Base-by-base conservation (phyloP, 352 stramenopile species). In the Pythium rishiriense region DNA sequence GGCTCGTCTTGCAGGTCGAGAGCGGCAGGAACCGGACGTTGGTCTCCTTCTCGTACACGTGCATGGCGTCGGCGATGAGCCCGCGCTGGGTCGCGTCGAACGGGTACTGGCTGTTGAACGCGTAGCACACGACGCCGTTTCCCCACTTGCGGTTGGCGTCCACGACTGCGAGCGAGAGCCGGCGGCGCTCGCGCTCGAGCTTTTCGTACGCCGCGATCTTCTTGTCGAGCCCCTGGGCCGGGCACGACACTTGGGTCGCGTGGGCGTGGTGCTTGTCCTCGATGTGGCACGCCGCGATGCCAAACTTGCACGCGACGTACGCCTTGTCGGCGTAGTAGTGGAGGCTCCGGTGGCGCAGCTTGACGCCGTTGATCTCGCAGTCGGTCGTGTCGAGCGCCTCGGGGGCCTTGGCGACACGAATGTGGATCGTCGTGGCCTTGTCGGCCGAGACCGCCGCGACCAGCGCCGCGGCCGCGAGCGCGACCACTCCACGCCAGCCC, bases 1-100 rank as follows among this genome's bases (percentile, higher is more conserved):
- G 67, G 45, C 84, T 80, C 53, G 62, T 65, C 58, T 82, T 63
- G 58, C 84, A 93, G 50, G 69, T 78, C 17, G 37, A 62, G 10
- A 75, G 73, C 1, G 76, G 73, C 28, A 93, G 64, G 73, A 93
- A 93, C 4, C 85, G 85, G 4, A 93, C 75, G 62, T 90, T 92
- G 9, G 85, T 92, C 62, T 75, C 72, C 22, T 72, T 69, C 60
- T 91, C 78, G 43, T 84, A 83, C 35, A 80, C 79, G 53, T 59
- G 61, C 85, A 93, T 93, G 21, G 81, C 81, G 51, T 90, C 60
- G 49, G 76, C 71, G 43, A 93, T 91, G 60, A 81, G 85, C 7
- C 67, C 64, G 62, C 69, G 73, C 47, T 93, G 79, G 0, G 57
- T 76, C 28, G 63, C 53, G 57, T 76, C 81, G 68, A 92, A 92